Percentiles rank a stretch among this genome's conserved stretches.
Conservation (phyloP, 2,329 filamentous ascomycete species). For the Alternaria viburni region DNA sequence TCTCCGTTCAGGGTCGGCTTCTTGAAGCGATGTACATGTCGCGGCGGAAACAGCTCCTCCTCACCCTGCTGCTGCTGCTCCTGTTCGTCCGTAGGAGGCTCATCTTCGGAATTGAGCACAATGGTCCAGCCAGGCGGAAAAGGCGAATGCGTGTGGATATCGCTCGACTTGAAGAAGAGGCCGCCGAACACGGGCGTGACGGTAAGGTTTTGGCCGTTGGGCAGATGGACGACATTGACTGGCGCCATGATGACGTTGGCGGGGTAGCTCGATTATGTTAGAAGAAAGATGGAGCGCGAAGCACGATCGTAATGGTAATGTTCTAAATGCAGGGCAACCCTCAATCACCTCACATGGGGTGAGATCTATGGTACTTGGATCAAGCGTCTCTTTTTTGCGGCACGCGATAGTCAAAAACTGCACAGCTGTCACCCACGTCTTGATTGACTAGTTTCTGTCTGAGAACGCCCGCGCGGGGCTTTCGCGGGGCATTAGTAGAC, state of each 20-base stretch:
- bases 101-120: slow-evolving; percentile 74
- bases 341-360: slow-evolving; percentile 27
- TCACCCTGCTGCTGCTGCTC: slow-evolving; percentile 45
- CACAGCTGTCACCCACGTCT: slow-evolving; percentile 11
- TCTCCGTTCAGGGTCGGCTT: slow-evolving; percentile 79
- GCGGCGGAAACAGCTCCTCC: slow-evolving; percentile 36
- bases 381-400: slow-evolving; percentile 5
- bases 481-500: slow-evolving; percentile 7
- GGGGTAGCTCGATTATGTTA: slow-evolving; percentile 27
- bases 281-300: slow-evolving; percentile 3
- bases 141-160: slow-evolving; percentile 68
- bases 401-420: slow-evolving; percentile 29
- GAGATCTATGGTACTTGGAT: slow-evolving; percentile 10
- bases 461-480: slow-evolving; percentile 21
- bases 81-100: slow-evolving; percentile 16
- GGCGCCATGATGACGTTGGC: slow-evolving; percentile 49
- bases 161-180: slow-evolving; percentile 84
- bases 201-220: slow-evolving; percentile 84
- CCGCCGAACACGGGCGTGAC: slow-evolving; percentile 91
- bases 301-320: neutral
- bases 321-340: slow-evolving; percentile 5
- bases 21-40: slow-evolving; percentile 69
- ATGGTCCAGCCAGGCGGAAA: slow-evolving; percentile 92
- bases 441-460: slow-evolving; percentile 10
- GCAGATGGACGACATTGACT: slow-evolving; percentile 68